These are phyloP conservation scores for Berberis vulgaris DNA, from an alignment of 164 flowering plant genomes.

Conservation along the genomic window DNA sequence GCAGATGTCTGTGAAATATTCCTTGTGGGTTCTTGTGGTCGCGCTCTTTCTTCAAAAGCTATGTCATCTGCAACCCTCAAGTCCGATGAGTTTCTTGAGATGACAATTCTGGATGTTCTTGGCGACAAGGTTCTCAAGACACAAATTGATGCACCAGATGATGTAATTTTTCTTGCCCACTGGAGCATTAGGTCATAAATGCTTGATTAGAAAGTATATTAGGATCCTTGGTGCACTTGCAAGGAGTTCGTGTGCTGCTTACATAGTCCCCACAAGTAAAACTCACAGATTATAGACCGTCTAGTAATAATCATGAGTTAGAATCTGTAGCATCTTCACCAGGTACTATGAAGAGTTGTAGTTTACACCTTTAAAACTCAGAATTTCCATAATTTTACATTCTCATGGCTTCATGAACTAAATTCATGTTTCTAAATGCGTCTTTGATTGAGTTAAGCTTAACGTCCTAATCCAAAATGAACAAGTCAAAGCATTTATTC, in stretches of 20 bases:
- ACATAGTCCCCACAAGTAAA: no score
- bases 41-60: conserved; percentile 65
- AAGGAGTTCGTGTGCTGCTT: background rate
- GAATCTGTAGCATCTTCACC: no score
- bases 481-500: no score
- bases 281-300: no score
- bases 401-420: no score
- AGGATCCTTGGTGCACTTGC: background rate
- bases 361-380: no score
- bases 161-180: conserved; percentile 41
- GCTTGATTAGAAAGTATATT: background rate
- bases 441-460: no score
- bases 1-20: conserved; percentile 89
- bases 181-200: background rate
- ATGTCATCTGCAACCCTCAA: conserved; percentile 39
- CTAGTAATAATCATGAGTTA: background rate
- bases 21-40: conserved; percentile 91
- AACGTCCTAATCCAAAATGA: no score
- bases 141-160: conserved; percentile 58
- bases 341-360: no score
- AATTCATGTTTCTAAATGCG: no score
- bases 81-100: conserved; percentile 79
- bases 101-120: conserved; percentile 56
- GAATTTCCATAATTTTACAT: no score
- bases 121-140: conserved; percentile 71